phyloP scores from a whole-genome alignment of 371 early-diverging fungal genomes.

The Batkoa obscura region DNA sequence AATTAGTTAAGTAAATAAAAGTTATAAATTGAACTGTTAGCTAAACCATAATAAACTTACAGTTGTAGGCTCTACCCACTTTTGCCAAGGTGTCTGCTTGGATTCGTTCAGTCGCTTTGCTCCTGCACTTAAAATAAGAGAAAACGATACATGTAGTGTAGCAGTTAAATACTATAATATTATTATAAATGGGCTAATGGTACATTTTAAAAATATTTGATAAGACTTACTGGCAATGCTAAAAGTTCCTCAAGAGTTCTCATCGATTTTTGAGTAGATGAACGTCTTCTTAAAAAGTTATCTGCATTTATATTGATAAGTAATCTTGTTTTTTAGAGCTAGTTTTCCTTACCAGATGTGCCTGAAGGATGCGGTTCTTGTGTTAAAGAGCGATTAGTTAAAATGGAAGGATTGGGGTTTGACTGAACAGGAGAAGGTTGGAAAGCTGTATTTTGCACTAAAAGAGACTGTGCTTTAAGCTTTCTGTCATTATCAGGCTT shows the following conservation, averaged over 20 bases:
- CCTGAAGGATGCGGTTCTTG: not conserved
- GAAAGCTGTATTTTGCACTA: not conserved
- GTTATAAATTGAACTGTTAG: not conserved
- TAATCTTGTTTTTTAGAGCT: too few relatives aligned
- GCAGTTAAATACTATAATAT: conserved; percentile 21
- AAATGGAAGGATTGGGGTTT: not conserved
- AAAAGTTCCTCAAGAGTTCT: not conserved
- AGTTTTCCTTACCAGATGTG: too few relatives aligned
- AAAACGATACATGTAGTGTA: conserved; percentile 28
- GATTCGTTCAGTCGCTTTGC: conserved; percentile 15
- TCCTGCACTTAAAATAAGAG: conserved; percentile 26
- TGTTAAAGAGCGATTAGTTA: not conserved
- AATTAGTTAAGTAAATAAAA: not conserved
- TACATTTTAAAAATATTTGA: not conserved
- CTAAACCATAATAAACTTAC: not conserved
- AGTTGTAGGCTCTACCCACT: conserved; percentile 5
- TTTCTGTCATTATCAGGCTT: not conserved
- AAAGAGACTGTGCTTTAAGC: not conserved
- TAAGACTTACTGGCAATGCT: not conserved
- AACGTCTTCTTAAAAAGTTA: too few relatives aligned
- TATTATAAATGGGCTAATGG: not conserved
- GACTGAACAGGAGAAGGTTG: too few relatives aligned
- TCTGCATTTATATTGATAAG: too few relatives aligned
- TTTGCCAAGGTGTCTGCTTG: not conserved
- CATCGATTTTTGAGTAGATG: not conserved